phyloP scores from a whole-genome alignment of 1,139 yeast genomes.

The Zygosaccharomyces pseudobailii region DNA sequence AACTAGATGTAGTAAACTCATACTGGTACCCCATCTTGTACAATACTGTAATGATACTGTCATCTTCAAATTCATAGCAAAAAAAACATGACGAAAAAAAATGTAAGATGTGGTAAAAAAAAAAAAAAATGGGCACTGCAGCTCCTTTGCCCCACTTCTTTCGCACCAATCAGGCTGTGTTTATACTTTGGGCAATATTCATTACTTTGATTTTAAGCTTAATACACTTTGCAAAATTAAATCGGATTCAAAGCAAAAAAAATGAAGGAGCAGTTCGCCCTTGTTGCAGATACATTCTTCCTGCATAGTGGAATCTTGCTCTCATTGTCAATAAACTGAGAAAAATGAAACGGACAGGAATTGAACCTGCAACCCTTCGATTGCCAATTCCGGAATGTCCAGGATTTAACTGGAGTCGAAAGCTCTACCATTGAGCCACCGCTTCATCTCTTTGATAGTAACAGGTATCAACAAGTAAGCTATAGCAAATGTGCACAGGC shows the following conservation, averaged over 20 bases:
- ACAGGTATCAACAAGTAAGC: too few relatives aligned
- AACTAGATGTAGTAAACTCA: too few relatives aligned
- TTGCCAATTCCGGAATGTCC: constrained; percentile 35
- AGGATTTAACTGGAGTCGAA: constrained; percentile 64
- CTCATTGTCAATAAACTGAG: not conserved
- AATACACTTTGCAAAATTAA: too few relatives aligned
- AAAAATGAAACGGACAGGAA: constrained; percentile 63
- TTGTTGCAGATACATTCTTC: not conserved
- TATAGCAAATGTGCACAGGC: too few relatives aligned
- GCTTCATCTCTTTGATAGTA: constrained; percentile 42
- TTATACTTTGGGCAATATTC: not conserved
- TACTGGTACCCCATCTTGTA: too few relatives aligned
- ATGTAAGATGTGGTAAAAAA: rapidly evolving
- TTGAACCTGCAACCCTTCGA: constrained; percentile 75
- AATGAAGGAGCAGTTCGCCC: not conserved
- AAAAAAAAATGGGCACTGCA: not conserved
- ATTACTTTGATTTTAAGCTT: not conserved
- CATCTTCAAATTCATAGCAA: not conserved
- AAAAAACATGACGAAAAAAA: not conserved
- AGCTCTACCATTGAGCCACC: constrained; percentile 94
- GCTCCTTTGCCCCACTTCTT: not conserved
- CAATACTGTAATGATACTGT: too few relatives aligned
- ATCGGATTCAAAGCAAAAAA: not conserved
- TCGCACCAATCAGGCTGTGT: not conserved
- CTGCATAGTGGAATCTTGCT: not conserved